phyloP scores from a whole-genome alignment of 352 stramenopile species.

The Pythium grandisporangium region DNA sequence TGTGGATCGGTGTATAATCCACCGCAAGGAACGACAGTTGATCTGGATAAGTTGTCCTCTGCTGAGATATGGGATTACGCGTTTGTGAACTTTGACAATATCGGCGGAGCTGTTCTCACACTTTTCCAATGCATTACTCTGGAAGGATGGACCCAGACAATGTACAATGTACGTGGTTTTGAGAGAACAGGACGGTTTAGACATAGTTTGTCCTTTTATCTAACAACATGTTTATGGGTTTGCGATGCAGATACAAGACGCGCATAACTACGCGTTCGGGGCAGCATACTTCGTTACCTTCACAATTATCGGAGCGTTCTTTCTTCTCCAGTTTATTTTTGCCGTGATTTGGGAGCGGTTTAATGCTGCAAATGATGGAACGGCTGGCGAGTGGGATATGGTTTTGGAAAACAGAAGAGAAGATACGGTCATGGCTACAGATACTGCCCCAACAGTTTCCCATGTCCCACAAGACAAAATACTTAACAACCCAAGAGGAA shows the following conservation, averaged over 20 bases:
- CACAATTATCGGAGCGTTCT: constrained; percentile 74
- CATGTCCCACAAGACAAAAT: neutral
- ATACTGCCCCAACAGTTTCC: neutral
- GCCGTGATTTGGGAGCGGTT: constrained; percentile 68
- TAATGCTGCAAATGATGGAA: constrained; percentile 30
- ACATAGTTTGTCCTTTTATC: too few species aligned
- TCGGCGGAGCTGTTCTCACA: constrained; percentile 65
- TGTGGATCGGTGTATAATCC: constrained; percentile 36
- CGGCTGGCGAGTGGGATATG: constrained; percentile 24
- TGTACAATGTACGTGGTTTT: constrained; percentile 80
- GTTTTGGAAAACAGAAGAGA: constrained; percentile 18
- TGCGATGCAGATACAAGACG: constrained; percentile 9
- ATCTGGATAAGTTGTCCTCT: constrained; percentile 19
- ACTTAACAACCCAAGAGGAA: neutral
- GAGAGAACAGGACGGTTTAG: too few species aligned
- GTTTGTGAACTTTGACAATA: constrained; percentile 78
- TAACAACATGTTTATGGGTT: neutral
- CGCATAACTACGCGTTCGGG: constrained; percentile 25
- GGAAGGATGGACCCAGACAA: constrained; percentile 82
- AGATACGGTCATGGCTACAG: constrained; percentile 2
- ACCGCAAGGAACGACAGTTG: constrained; percentile 17
- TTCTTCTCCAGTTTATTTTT: constrained; percentile 78
- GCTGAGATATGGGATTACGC: constrained; percentile 63
- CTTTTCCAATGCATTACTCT: constrained; percentile 87
- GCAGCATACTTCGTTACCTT: constrained; percentile 72